Evolutionary conservation across 495 filamentous ascomycete species (phyloP), one percentile per base, ranked within the genome.

Genomic region (Penicillium taxi): DNA sequence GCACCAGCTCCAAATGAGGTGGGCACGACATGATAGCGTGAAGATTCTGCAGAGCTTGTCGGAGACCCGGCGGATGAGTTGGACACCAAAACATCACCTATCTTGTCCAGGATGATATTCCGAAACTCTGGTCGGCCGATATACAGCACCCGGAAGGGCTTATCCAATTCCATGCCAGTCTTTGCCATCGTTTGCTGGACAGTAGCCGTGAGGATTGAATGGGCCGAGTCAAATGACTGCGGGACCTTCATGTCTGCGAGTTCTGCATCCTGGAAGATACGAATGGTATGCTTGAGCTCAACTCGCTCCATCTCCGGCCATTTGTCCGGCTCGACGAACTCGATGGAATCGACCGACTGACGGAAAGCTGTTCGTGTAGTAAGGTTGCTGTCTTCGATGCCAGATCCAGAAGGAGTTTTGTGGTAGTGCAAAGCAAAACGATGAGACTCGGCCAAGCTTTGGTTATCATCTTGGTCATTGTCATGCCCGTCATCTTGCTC

Each of bases 161-260:
- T 78, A 14, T 77, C 64, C 23, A 78, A 71, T 26, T 72, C 70
- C 9, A 87, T 69, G 22, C 70, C 68, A 24, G 71, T 62, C 32
- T 73, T 77, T 25, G 74, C 77, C 80, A 88, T 84, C 22, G 75
- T 84, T 53, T 85, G 82, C 36, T 81, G 73, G 15, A 86, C 69
- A 1, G 78, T 78, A 28, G 69, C 72, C 41, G 70, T 69, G 14
- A 70, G 52, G 2, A 64, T 49, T 5, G 55, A 56, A 25, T 59
- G 48, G 18, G 53, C 26, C 13, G 54, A 25, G 18, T 46, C 45
- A 22, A 41, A 41, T 5, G 55, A 50, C 14, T 76, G 44, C 17
- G 59, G 48, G 11, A 59, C 43, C 24, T 66, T 65, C 32, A 81
- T 45, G 17, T 62, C 59, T 3, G 67, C 56, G 8, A 74, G 67